Conservation (phyloP, 2,329 filamentous ascomycete genomes). For the Sarocladium kiliense region DNA sequence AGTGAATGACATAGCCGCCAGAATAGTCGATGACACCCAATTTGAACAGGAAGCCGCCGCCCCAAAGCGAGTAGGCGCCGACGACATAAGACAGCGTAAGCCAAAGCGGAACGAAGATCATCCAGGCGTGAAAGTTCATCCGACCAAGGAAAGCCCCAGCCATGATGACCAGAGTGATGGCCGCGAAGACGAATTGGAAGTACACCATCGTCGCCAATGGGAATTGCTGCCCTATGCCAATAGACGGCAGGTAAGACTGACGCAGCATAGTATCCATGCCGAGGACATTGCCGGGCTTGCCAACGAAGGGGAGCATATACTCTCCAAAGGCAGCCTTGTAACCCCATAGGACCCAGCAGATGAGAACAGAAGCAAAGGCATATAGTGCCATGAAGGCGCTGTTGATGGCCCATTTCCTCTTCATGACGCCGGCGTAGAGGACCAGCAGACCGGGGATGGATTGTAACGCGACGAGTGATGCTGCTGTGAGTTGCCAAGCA, state of each 20-base stretch:
- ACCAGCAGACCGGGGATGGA: conserved; percentile 13
- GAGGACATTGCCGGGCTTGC: conserved; percentile 11
- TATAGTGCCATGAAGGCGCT: conserved; percentile 15
- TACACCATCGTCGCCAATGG: conserved; percentile 13
- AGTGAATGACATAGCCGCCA: conserved; percentile 13
- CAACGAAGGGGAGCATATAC: conserved; percentile 13
- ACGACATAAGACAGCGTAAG: conserved; percentile 12
- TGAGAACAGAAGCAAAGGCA: conserved; percentile 11
- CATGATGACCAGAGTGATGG: conserved; percentile 13
- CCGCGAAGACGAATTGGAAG: conserved; percentile 14
- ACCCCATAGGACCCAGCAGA: conserved; percentile 14
- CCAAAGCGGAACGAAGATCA: conserved; percentile 13
- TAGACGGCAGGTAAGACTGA: conserved; percentile 12
- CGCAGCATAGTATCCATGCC: conserved; percentile 12
- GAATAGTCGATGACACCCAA: conserved; percentile 14
- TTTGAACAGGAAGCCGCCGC: conserved; percentile 12
- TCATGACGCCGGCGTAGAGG: conserved; percentile 12
- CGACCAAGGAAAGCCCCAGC: conserved; percentile 13
- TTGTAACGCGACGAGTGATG: conserved; percentile 13
- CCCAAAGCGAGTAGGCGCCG: conserved; percentile 13
- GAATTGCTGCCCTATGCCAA: conserved; percentile 13
- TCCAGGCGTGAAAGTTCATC: conserved; percentile 14
- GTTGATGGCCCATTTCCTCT: conserved; percentile 14
- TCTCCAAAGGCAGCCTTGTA: conserved; percentile 14
- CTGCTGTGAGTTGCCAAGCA: conserved; percentile 13